A percentile compares a stretch with the other conserved stretches of the same genome.
These are phyloP conservation scores for Aschersonia sp. DNA, from an alignment of 2,329 filamentous ascomycete species.

Conservation along the genomic window DNA sequence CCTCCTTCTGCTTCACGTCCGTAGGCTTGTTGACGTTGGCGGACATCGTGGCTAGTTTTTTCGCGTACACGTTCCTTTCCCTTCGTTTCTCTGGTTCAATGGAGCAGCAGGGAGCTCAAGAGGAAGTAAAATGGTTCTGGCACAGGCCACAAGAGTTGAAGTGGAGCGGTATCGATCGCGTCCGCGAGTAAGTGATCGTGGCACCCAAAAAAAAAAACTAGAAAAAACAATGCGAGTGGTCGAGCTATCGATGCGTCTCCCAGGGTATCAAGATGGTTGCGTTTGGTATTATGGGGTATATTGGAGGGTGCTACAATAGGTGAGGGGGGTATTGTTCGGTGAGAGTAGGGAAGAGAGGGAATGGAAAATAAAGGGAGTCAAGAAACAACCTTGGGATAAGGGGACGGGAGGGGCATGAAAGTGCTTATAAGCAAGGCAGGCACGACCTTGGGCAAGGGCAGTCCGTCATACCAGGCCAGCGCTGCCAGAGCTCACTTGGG, in stretches of 20 bases:
- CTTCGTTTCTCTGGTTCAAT: no score
- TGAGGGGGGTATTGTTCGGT: constrained; percentile 6
- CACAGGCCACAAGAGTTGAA: neutral
- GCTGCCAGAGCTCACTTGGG: no score
- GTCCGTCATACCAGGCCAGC: neutral
- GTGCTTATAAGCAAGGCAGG: neutral
- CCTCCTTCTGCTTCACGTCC: constrained; percentile 62
- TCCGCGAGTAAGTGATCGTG: neutral
- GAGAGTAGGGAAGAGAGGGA: constrained; percentile 2
- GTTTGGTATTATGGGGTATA: constrained; percentile 10
- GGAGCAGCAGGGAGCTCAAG: no score
- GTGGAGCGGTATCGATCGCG: neutral
- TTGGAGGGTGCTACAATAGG: constrained; percentile 2
- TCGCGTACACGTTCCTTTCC: no score
- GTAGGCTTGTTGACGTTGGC: constrained; percentile 56
- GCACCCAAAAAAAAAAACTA: neutral
- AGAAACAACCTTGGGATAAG: neutral
- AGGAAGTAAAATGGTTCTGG: neutral
- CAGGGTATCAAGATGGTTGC: constrained; percentile 15
- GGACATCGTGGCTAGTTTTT: constrained; percentile 15
- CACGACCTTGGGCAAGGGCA: neutral
- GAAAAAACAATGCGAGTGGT: neutral
- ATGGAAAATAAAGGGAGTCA: constrained; percentile 2
- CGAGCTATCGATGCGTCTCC: constrained; percentile 1
- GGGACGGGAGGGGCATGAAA: constrained; percentile 1